Base-by-base conservation (phyloP, 2,329 filamentous ascomycete species). In the Microsporum audouinii region DNA sequence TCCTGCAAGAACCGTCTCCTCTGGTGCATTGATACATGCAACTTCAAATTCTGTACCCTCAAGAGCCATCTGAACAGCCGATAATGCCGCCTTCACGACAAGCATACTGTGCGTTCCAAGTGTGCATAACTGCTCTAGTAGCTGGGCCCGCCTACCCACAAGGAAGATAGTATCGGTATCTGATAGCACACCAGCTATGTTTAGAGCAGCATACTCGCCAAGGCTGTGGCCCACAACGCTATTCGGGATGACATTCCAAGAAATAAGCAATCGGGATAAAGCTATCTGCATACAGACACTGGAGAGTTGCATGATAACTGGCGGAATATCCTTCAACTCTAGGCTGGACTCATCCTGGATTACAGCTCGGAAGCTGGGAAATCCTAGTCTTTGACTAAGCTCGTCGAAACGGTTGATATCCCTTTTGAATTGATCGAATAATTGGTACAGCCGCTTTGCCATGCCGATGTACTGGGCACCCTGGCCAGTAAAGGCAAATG, bases 91-190 rank as follows among this genome's bases (percentile, higher is more conserved):
- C 27, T 51, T 51, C 2, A 86, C 80, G 10, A 82, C 82, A 34
- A 87, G 71, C 84, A 87, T 87, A 34, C 80, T 79, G 67, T 91
- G 87, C 1, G 83, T 88, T 62, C 84, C 82, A 10, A 80, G 77
- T 23, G 80, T 84, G 75, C 73, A 76, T 0, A 60, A 43, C 1
- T 69, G 63, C 1, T 68, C 59, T 7, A 76, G 70, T 0, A 76
- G 55, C 0, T 49, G 31, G 1, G 74, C 74, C 3, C 75, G 67
- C 0, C 64, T 67, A 0, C 67, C 60, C 2, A 77, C 65, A 0
- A 76, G 61, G 0, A 60, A 62, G 4, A 76, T 33, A 0, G 66
- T 65, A 49, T 76, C 73, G 2, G 58, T 10, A 0, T 73, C 63
- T 3, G 66, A 70, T 5, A 75, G 57, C 0, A 64, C 63, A 0